Evolutionary conservation across 306 rosid species (phyloP).

Genomic region (Trichosanthes cucumerina): DNA sequence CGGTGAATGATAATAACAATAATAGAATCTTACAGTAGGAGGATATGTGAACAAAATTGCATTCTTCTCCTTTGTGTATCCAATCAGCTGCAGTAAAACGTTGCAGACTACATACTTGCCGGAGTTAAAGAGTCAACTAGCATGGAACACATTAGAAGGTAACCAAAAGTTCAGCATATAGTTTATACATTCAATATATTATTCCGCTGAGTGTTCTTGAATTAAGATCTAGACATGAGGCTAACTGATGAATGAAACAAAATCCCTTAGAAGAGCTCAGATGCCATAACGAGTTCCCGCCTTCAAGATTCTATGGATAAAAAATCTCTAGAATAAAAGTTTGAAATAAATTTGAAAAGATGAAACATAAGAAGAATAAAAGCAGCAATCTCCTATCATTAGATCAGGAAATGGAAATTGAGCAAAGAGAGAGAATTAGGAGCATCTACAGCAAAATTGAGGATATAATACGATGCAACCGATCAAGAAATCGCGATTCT

Average conservation of each 20-base stretch:
- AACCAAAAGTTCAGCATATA: neutral
- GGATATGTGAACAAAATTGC: conserved; percentile 80
- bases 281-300: neutral
- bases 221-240: neutral
- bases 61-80: conserved; percentile 69
- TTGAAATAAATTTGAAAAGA: neutral
- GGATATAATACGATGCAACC: conserved; percentile 84
- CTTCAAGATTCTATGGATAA: neutral
- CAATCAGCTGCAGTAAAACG: conserved; percentile 68
- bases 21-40: conserved; percentile 40
- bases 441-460: neutral
- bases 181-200: neutral
- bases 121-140: conserved; percentile 44
- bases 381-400: neutral
- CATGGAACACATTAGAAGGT: neutral
- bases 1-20: neutral
- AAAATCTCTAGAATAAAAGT: neutral
- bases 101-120: conserved; percentile 68
- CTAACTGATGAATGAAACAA: neutral
- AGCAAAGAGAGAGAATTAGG: conserved; percentile 12
- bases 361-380: neutral
- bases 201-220: neutral
- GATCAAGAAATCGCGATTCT: conserved; percentile 64
- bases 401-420: neutral
- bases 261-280: neutral